Conservation (phyloP, 176 grass and related monocot species). For the Zea luxurians region DNA sequence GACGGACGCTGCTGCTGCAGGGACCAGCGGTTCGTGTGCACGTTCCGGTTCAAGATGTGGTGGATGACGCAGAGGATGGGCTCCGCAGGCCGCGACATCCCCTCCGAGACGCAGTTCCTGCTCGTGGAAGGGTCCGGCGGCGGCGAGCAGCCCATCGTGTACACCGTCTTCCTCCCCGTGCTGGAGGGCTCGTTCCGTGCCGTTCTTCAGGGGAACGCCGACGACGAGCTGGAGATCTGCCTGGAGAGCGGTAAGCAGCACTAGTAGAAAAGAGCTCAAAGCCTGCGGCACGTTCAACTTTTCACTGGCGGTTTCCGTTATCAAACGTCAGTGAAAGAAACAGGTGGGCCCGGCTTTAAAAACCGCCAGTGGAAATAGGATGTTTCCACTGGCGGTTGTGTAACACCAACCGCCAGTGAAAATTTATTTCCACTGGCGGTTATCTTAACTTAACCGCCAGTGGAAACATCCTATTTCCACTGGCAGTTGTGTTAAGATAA, state of each 20-base stretch:
- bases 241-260: conserved; percentile 71
- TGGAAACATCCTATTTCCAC: too few relatives aligned
- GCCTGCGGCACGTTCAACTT: too few relatives aligned
- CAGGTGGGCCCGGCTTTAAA: too few relatives aligned
- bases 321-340: too few relatives aligned
- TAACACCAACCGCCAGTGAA: too few relatives aligned
- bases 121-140: conserved; percentile 49
- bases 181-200: conserved; percentile 74
- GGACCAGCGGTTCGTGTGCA: conserved; percentile 69
- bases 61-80: conserved; percentile 96
- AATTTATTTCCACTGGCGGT: too few relatives aligned
- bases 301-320: too few relatives aligned
- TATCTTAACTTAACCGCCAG: too few relatives aligned
- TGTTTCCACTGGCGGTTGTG: too few relatives aligned
- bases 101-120: conserved; percentile 77
- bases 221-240: conserved; percentile 79
- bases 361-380: too few relatives aligned
- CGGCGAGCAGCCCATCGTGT: conserved; percentile 39
- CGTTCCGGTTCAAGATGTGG: conserved; percentile 89
- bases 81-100: conserved; percentile 56
- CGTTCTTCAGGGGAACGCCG: conserved; percentile 70
- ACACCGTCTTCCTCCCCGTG: conserved; percentile 73
- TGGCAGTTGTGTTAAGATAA: too few relatives aligned
- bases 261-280: too few relatives aligned
- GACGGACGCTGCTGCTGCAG: conserved; percentile 24